Percentiles rank a stretch among this genome's conserved stretches.
Evolutionary conservation across 2,329 filamentous ascomycete species (phyloP).

Genomic region (Tolypocladium pustulatum): DNA sequence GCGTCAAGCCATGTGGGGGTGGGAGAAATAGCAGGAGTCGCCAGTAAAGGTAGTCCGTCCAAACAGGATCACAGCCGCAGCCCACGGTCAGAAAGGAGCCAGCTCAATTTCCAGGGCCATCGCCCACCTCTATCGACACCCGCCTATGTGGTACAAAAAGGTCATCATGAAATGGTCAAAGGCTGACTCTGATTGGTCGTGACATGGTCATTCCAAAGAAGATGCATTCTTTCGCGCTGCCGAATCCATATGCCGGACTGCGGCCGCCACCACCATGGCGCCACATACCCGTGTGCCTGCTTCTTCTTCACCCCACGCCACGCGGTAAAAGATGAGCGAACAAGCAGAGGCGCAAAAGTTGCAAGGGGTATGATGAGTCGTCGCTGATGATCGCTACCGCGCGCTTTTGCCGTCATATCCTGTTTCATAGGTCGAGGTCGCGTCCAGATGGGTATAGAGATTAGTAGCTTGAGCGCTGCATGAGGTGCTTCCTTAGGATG

Average conservation of each 20-base stretch:
- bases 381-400: not conserved
- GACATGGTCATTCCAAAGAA: not conserved
- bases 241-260: not conserved
- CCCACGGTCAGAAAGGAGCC: too few species aligned
- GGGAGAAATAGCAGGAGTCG: not conserved
- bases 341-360: not conserved
- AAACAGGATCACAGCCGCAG: not conserved
- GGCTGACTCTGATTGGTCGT: not conserved
- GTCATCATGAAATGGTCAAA: not conserved
- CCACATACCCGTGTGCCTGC: not conserved
- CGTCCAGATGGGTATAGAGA: not conserved
- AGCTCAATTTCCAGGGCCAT: not conserved
- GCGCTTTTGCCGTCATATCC: not conserved
- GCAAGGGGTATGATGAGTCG: not conserved
- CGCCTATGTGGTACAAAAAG: not conserved
- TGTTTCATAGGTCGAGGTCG: not conserved
- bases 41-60: too few species aligned
- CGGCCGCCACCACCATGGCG: not conserved
- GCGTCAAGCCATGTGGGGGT: not conserved
- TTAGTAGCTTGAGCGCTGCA: constrained; percentile 1
- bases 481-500: constrained; percentile 3
- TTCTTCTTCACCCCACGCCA: not conserved
- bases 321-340: not conserved
- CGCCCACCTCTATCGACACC: not conserved
- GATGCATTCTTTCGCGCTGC: not conserved